Evolutionary conservation across 208 protist genomes (phyloP), one percentile per base, ranked within the genome.

Genomic region (Trypanosomatidae sp.): DNA sequence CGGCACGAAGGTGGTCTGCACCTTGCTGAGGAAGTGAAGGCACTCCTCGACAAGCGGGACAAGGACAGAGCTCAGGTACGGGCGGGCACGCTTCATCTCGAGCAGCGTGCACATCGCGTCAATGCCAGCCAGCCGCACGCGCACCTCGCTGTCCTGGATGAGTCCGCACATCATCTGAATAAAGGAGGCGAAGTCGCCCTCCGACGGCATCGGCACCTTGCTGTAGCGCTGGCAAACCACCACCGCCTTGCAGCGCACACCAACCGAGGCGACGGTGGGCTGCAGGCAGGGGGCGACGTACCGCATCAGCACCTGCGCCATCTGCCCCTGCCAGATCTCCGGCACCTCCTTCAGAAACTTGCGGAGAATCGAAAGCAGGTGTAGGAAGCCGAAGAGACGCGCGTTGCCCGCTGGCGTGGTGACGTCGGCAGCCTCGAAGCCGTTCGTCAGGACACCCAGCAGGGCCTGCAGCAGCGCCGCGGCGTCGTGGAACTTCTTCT

Each of bases 1-100:
- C 9, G 92, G 92, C 28, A 97, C 85, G 69, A 94, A 95, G 10
- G 88, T 91, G 22, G 92, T 97, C 62, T 94, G 84, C n/a, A 97
- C 90, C 64, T 80, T 81, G 73, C 91, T 82, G 49, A 97, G 73
- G 60, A 97, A 95, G n/a, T n/a, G n/a, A n/a, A 97, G 84, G 65
- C 92, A 95, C 81, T 95, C 88, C 80, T 97, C 88, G 9, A 95
- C 85, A 10, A 97, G 81, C 0, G 92, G 89, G 30, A 93, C 82
- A 62, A 95, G 84, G 59, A 94, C n/a, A n/a, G n/a, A n/a, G n/a
- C n/a, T 64, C 53, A 97, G 83, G 76, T 93, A 94, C 39, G 72
- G 76, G 25, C 88, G 86, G 1, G 89, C 90, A 13, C 72, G 80
- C 76, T 87, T 91, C 87, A 92, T 89, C 73, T 97, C 89, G 41